Conservation (phyloP, 352 stramenopile genomes). For the Phytophthora cryptogea region DNA sequence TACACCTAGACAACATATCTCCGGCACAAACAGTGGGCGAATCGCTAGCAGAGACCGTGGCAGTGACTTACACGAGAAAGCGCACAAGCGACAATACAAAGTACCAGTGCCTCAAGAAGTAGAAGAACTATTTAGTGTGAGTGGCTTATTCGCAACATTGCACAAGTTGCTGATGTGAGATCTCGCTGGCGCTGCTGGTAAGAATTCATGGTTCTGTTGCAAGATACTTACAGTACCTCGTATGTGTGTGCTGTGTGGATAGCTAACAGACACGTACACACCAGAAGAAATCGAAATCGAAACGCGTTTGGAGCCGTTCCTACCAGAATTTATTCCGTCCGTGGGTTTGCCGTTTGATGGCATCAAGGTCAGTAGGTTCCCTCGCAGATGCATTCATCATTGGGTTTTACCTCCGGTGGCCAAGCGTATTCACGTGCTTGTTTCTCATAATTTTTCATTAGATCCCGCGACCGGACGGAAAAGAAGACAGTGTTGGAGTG, state of each 20-base stretch:
- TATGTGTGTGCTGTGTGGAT: constrained; percentile 39
- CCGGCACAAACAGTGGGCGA: constrained; percentile 7
- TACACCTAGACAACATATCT: constrained; percentile 2
- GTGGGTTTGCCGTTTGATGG: constrained; percentile 73
- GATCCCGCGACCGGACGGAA: constrained; percentile 88
- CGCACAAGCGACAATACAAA: constrained; percentile 25
- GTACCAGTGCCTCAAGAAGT: constrained; percentile 59
- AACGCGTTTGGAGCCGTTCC: constrained; percentile 92
- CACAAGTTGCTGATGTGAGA: constrained; percentile 23
- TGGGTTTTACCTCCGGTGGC: too few relatives aligned
- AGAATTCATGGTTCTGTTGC: background rate
- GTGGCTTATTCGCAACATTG: constrained; percentile 21
- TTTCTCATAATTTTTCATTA: constrained; percentile 15
- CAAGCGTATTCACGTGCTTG: too few relatives aligned
- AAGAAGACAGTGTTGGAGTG: constrained; percentile 77
- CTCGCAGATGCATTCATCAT: background rate
- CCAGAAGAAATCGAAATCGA: constrained; percentile 90
- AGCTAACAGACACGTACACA: constrained; percentile 75
- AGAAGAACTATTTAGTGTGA: constrained; percentile 61
- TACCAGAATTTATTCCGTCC: constrained; percentile 91
- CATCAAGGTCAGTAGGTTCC: constrained; percentile 50
- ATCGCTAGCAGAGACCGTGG: background rate
- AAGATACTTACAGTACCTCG: constrained; percentile 16
- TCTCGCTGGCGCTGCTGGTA: constrained; percentile 21
- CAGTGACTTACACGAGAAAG: background rate